Conservation (phyloP, 208 protist species). For the Spongospora subterranea region DNA sequence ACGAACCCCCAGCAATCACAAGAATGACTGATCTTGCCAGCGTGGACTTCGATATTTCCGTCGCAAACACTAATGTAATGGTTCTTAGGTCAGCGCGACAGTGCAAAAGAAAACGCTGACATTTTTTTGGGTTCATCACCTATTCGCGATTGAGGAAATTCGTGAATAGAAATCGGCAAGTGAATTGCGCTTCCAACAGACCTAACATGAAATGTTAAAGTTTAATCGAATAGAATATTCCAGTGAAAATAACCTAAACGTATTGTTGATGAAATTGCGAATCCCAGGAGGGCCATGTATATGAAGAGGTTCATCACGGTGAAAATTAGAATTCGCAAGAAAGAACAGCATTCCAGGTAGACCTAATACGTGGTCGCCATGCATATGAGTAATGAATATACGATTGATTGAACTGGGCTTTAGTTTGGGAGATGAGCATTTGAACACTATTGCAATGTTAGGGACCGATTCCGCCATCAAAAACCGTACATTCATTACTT, state of each 20-base stretch:
- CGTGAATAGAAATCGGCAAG: constrained; percentile 8
- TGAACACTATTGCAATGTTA: background rate
- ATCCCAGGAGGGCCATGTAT: constrained; percentile 3
- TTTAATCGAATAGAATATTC: background rate
- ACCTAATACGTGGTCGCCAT: constrained; percentile 23
- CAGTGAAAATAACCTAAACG: background rate
- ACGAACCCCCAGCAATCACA: constrained; percentile 37
- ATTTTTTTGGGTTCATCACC: background rate
- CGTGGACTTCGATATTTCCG: constrained; percentile 8
- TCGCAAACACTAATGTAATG: background rate
- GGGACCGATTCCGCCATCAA: background rate
- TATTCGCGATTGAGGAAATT: background rate
- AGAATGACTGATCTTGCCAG: background rate
- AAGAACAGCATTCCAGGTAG: constrained; percentile 37
- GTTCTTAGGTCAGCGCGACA: background rate
- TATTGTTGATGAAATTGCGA: background rate
- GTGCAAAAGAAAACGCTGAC: background rate
- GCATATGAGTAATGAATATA: constrained; percentile 49
- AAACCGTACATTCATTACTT: background rate
- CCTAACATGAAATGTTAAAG: background rate
- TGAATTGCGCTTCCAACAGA: background rate
- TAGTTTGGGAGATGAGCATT: background rate
- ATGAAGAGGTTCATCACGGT: background rate
- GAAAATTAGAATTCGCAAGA: background rate
- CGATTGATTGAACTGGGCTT: constrained; percentile 31